phyloP scores from a whole-genome alignment of 1,284 basidiomycete species.

The Ustilago curta region DNA sequence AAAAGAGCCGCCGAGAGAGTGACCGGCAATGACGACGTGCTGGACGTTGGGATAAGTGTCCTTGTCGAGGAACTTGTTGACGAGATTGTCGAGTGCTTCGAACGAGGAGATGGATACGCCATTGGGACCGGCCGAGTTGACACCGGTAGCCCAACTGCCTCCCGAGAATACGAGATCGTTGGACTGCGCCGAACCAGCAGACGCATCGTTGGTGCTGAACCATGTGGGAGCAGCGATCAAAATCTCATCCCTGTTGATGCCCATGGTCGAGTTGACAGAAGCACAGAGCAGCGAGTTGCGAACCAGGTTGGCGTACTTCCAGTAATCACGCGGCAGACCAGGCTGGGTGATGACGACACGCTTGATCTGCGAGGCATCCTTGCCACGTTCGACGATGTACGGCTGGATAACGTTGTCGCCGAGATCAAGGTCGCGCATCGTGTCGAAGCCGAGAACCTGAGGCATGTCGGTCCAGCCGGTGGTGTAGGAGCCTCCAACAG shows the following conservation, averaged over 20 bases:
- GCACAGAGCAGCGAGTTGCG: conserved; percentile 59
- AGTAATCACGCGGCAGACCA: conserved; percentile 57
- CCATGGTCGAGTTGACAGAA: conserved; percentile 46
- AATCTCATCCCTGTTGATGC: conserved; percentile 53
- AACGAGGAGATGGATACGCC: conserved; percentile 44
- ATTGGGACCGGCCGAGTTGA: conserved; percentile 47
- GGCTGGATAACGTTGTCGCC: conserved; percentile 47
- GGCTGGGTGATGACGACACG: conserved; percentile 58
- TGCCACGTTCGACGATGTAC: conserved; percentile 51
- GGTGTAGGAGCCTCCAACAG: conserved; percentile 49
- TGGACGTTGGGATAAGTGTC: conserved; percentile 57
- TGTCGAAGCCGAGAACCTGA: conserved; percentile 63
- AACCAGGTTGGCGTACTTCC: conserved; percentile 64
- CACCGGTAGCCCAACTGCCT: conserved; percentile 49
- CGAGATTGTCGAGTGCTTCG: conserved; percentile 55
- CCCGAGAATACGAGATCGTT: conserved; percentile 52
- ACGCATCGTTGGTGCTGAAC: conserved; percentile 45
- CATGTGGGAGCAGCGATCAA: conserved; percentile 58
- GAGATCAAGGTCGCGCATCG: conserved; percentile 51
- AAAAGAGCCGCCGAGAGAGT: conserved; percentile 60
- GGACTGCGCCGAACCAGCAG: conserved; percentile 49
- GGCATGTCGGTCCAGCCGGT: conserved; percentile 61
- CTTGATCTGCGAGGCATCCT: conserved; percentile 50
- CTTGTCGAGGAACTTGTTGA: conserved; percentile 58
- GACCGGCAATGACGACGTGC: conserved; percentile 60